A percentile compares a stretch with the other conserved stretches of the same genome.
Evolutionary conservation across 2,329 filamentous ascomycete genomes (phyloP).

Genomic region (Aspergillus felis): DNA sequence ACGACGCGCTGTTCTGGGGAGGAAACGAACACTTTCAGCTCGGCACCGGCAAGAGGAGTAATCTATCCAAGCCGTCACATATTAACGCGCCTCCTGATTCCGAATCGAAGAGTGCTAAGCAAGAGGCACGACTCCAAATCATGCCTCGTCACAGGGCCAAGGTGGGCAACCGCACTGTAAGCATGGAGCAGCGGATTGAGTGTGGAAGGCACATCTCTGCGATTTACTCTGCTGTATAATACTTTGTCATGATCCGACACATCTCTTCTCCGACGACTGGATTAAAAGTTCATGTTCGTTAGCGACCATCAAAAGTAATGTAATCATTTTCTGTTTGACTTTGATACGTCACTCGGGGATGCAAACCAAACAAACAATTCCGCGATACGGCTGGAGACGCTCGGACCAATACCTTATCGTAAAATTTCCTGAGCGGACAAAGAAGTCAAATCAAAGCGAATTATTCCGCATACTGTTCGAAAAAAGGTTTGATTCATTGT

Average conservation of each 20-base stretch:
- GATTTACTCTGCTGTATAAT: constrained; percentile 67
- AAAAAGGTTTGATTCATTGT: constrained; percentile 1
- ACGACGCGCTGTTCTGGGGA: constrained; percentile 89
- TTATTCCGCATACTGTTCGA: constrained; percentile 5
- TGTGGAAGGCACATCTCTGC: constrained; percentile 79
- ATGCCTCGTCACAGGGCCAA: constrained; percentile 70
- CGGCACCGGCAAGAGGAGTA: constrained; percentile 84
- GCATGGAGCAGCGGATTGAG: constrained; percentile 80
- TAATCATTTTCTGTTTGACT: neutral
- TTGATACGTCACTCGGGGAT: constrained; percentile 4
- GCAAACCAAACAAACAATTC: constrained; percentile 31
- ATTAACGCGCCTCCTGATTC: constrained; percentile 69
- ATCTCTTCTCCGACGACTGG: neutral
- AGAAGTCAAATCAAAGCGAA: constrained; percentile 23
- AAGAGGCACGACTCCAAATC: constrained; percentile 72
- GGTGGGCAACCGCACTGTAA: constrained; percentile 66
- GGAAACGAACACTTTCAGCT: constrained; percentile 93
- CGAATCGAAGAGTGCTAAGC: constrained; percentile 58
- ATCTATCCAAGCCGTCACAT: constrained; percentile 70
- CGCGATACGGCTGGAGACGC: constrained; percentile 20
- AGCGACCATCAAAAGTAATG: neutral
- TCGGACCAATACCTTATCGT: constrained; percentile 37
- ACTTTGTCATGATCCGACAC: constrained; percentile 2
- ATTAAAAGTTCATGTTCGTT: neutral
- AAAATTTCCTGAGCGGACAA: constrained; percentile 13